Base-by-base conservation (phyloP, 345 rosid genomes). In the Raphanus raphanistrum region DNA sequence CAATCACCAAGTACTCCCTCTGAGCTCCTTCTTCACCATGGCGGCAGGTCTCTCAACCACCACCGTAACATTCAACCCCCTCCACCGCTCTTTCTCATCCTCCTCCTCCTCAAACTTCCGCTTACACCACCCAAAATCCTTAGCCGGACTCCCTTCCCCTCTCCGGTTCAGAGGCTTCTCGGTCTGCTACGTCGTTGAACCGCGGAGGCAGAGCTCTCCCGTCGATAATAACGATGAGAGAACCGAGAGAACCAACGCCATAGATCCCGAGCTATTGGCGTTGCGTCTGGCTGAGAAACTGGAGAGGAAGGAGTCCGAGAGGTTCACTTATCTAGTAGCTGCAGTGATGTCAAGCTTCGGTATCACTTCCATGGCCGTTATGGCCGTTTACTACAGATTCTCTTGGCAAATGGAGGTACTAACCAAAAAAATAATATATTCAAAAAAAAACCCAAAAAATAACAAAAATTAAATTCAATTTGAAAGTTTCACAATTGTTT, bases 321-420 rank as follows among this genome's bases (percentile, higher is more conserved):
- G 98, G 86, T 81, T 73, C 26, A 92, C 94, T 4, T 95, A 92
- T 60, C 82, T 95, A 1, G 80, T 90, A 12, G 98, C 98, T 2
- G 98, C 99, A 0, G 85, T 95, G 27, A 76, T 92, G 90, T 92
- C 99, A 6, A 90, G 90, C 81, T 82, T 90, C 1, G 98, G 98
- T 54, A 82, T 92, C 67, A 92, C 94, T 79, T 92, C 93, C 70
- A 84, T 92, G 92, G 90, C 94, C 6, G 79, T 83, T 69, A 77
- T 89, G 88, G 83, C 98, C 13, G 98, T 95, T 75, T 92, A 95
- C 71, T 95, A 87, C 84, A 79, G 98, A 73, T 95, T 95, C 61
- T 80, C 84, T 2, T 88, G 96, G 99, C 96, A 95, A 88, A 85
- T 89, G 94, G 91, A 90, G 97, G 99, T 50, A 45, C 3, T 45